phyloP scores from a whole-genome alignment of 805 yeast species.

The Candida easanensis region DNA sequence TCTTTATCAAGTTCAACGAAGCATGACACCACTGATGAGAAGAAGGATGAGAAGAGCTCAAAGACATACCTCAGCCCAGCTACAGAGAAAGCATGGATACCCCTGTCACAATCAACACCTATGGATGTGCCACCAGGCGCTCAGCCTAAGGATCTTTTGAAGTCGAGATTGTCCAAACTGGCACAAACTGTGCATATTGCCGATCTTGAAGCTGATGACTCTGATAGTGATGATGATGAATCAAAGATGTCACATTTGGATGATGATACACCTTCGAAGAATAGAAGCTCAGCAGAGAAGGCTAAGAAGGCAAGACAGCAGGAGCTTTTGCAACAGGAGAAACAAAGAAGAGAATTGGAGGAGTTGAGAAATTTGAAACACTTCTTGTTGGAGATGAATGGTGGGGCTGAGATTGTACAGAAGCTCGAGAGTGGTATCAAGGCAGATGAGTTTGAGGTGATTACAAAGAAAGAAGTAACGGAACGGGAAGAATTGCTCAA shows the following conservation, averaged over 20 bases:
- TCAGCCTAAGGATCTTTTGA: constrained; percentile 27
- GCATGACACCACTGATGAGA: background rate
- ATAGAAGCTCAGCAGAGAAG: constrained; percentile 6
- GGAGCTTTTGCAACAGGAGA: constrained; percentile 2
- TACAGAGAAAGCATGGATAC: constrained; percentile 16
- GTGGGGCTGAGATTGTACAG: constrained; percentile 7
- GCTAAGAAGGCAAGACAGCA: constrained; percentile 5
- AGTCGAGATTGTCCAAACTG: constrained; percentile 24
- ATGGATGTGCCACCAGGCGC: constrained; percentile 13
- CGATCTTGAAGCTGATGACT: constrained; percentile 9
- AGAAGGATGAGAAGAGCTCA: background rate
- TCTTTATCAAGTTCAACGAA: background rate
- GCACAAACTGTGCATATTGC: constrained; percentile 16
- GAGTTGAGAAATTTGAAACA: constrained; percentile 21
- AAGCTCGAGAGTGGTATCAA: background rate
- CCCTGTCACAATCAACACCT: constrained; percentile 28
- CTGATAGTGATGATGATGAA: constrained; percentile 9
- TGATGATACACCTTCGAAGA: constrained; percentile 26
- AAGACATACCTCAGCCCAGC: background rate
- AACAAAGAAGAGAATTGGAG: constrained; percentile 14
- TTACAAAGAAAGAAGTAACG: background rate
- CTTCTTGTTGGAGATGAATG: constrained; percentile 12
- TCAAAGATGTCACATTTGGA: constrained; percentile 9
- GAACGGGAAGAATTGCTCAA: background rate
- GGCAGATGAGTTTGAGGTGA: constrained; percentile 3